These are phyloP conservation scores for Aspergillus kassunensis DNA, from an alignment of 495 filamentous ascomycete genomes.

Conservation along the genomic window DNA sequence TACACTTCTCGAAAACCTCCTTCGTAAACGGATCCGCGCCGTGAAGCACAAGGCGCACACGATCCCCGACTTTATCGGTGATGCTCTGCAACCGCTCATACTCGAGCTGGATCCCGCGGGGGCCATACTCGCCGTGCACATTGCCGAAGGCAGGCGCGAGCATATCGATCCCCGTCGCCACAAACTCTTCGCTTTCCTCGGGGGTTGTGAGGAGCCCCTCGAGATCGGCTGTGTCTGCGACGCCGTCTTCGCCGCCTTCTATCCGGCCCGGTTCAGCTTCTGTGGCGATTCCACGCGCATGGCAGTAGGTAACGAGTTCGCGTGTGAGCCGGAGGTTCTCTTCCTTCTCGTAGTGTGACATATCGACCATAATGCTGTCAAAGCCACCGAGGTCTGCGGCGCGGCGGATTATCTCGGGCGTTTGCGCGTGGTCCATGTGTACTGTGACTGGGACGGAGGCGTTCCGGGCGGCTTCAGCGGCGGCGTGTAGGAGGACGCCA, in stretches of 20 bases:
- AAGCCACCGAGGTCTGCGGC: conserved; percentile 65
- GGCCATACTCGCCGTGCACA: conserved; percentile 79
- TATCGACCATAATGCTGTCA: conserved; percentile 81
- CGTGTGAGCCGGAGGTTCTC: conserved; percentile 71
- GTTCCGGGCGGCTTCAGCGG: conserved; percentile 56
- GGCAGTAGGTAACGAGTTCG: conserved; percentile 68
- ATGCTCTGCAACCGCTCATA: conserved; percentile 66
- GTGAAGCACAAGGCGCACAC: conserved; percentile 69
- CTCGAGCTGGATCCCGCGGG: conserved; percentile 67
- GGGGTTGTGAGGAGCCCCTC: conserved; percentile 74
- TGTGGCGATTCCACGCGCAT: conserved; percentile 68
- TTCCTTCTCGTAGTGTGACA: conserved; percentile 77
- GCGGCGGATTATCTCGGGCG: conserved; percentile 62
- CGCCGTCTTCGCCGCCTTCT: conserved; percentile 80
- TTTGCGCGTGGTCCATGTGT: conserved; percentile 75
- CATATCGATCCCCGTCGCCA: conserved; percentile 76
- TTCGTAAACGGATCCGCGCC: conserved; percentile 72
- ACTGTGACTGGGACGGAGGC: conserved; percentile 69
- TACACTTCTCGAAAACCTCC: conserved; percentile 64
- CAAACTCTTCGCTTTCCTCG: conserved; percentile 72
- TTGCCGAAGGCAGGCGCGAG: conserved; percentile 83
- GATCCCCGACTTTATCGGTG: conserved; percentile 54
- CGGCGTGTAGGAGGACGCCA: conserved; percentile 59
- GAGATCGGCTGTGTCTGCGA: conserved; percentile 70
- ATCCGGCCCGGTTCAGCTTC: conserved; percentile 82